phyloP scores from a whole-genome alignment of 371 early-diverging fungal species.

The Syncephalastrum racemosum region DNA sequence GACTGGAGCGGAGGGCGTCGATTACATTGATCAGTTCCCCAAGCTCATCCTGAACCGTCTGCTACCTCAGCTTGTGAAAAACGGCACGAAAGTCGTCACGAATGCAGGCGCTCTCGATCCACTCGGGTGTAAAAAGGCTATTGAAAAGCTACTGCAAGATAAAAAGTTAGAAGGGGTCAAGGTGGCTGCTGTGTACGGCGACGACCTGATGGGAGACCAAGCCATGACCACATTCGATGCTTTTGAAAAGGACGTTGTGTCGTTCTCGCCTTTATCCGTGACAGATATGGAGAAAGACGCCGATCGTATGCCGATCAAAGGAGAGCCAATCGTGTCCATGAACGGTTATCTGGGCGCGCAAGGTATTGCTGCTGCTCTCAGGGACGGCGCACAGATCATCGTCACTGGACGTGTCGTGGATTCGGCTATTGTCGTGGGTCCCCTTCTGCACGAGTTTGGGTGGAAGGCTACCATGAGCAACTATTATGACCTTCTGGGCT shows the following conservation, averaged over 20 bases:
- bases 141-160: conserved; percentile 55
- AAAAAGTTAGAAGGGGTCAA: conserved; percentile 39
- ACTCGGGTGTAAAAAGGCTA: conserved; percentile 60
- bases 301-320: conserved; percentile 49
- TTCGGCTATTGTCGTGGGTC: conserved; percentile 63
- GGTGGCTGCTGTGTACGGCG: conserved; percentile 75
- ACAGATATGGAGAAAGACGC: conserved; percentile 42
- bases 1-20: conserved; percentile 39
- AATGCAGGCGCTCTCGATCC: conserved; percentile 79
- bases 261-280: conserved; percentile 50
- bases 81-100: conserved; percentile 66
- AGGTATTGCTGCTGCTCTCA: conserved; percentile 62
- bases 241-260: conserved; percentile 35
- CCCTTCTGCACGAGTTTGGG: conserved; percentile 54
- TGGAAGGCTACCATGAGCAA: conserved; percentile 38
- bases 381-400: conserved; percentile 66
- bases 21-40: conserved; percentile 63
- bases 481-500: conserved; percentile 65
- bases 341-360: conserved; percentile 67
- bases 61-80: conserved; percentile 51
- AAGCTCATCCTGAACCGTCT: conserved; percentile 49
- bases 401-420: conserved; percentile 77
- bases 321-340: conserved; percentile 55
- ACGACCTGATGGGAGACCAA: conserved; percentile 51
- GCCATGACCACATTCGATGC: conserved; percentile 22